Conservation (phyloP, 2,329 filamentous ascomycete species). For the Penicillium concentricum region DNA sequence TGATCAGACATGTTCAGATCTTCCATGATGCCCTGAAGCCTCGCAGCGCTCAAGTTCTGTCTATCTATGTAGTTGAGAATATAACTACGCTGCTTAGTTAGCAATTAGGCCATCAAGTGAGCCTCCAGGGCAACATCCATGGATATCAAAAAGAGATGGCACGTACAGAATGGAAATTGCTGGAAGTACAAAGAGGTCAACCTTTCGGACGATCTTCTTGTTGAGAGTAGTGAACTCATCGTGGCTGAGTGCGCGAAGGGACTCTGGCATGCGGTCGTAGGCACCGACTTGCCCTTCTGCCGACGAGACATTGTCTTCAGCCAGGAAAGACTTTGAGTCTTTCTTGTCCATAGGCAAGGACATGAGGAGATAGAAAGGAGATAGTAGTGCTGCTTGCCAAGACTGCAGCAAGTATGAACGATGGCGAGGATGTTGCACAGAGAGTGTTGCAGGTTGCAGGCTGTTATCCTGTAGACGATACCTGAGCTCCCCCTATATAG, state of each 20-base stretch:
- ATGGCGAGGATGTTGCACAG: not conserved
- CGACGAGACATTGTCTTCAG: conserved; percentile 20
- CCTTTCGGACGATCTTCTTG: conserved; percentile 27
- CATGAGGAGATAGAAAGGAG: conserved; percentile 1
- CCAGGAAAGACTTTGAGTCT: not conserved
- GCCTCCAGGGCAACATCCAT: too few relatives aligned
- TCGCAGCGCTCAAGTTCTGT: conserved; percentile 40
- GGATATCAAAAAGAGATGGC: too few relatives aligned
- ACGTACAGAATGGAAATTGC: conserved; percentile 37
- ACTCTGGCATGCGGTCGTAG: conserved; percentile 26
- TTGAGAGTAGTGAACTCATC: conserved; percentile 26
- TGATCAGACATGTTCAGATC: conserved; percentile 39
- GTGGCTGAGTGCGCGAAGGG: conserved; percentile 21
- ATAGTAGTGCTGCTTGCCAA: not conserved
- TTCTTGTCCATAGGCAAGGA: conserved; percentile 22
- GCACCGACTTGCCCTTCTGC: conserved; percentile 26
- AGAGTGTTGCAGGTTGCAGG: not conserved
- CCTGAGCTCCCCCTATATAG: conserved; percentile 14
- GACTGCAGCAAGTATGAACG: not conserved
- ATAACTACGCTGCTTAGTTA: too few relatives aligned
- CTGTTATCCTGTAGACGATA: not conserved
- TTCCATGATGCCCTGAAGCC: conserved; percentile 42
- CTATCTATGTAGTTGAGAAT: conserved; percentile 46
- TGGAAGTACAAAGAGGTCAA: conserved; percentile 33
- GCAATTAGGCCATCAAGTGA: too few relatives aligned